Evolutionary conservation across 306 rosid species (phyloP), one percentile per base, ranked within the genome.

Genomic region (Astragalus membranaceus): DNA sequence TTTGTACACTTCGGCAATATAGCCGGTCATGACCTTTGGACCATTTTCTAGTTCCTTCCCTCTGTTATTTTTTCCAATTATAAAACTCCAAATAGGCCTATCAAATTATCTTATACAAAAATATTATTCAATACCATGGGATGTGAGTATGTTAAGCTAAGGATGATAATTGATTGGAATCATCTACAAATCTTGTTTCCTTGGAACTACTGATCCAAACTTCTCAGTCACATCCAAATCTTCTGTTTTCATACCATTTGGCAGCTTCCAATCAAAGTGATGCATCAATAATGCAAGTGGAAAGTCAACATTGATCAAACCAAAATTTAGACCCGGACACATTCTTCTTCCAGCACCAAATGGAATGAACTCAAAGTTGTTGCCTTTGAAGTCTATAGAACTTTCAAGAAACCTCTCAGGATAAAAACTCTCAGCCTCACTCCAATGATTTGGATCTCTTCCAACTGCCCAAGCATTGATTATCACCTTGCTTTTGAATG

Each of bases 341-440:
- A 73, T 78, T 66, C 82, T 79, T 48, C 76, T 78, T 1, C 84
- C 81, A 10, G 78, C 71, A 8, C 87, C 87, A 64, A 82, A 81
- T 8, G 82, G 82, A 3, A 78, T 58, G 44, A 8, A 72, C 46
- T 78, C 78, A 9, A 66, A 78, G 10, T 4, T 39, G 17, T 33
- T 58, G 0, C 75, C 75, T 8, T 13, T 42, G 55, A 29, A 78
- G 44, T 78, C 82, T 30, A 66, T 0, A 50, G 60, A n/a, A 20
- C 29, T 58, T 17, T 17, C 75, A 17, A 66, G 42, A 67, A 78
- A 78, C 39, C 41, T 64, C 12, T 65, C 71, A 0, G 82, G 10
- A 0, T 73, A 20, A 2, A 20, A 20, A 20, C 23, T 56, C 63
- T 63, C 50, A 72, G 6, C 64, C 76, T 26, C 76, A 16, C 0